Base-by-base conservation (phyloP, 331 rosid species). In the Quercus tomentella region DNA sequence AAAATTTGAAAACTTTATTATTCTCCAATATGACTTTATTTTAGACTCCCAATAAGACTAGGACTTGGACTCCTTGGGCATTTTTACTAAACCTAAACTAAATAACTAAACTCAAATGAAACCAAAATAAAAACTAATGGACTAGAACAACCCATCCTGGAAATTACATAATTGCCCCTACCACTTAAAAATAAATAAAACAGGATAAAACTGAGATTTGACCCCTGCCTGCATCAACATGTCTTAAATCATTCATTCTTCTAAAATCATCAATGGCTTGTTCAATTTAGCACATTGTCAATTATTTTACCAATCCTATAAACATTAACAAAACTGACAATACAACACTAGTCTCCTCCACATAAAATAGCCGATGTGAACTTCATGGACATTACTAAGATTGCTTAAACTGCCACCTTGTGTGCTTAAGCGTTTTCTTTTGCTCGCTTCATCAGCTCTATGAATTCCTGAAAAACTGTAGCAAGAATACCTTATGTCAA, bases 381-480 rank as follows among this genome's bases (percentile, higher is more conserved):
- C 61, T 72, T n/a, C 80, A 70, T 45, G 35, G 22, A 75, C 56
- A 37, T 4, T 10, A 54, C 30, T 67, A 41, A 68, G 15, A 45
- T 61, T 1, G 67, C 41, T 66, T n/a, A 9, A 49, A 61, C 28
- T 4, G 43, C 23, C 17, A 45, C 63, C 72, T 26, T 49, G 15
- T 76, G 45, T 70, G 80, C 71, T 69, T 75, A 41, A 68, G 31
- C 76, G 33, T 71, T 68, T 77, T 71, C 86, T 73, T 82, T 82
- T 2, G 51, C 88, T 52, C 77, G 90, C 89, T 83, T 92, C 90
- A 92, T 90, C 77, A 94, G 76, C 93, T 82, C 89, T 63, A 88
- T 73, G 83, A 92, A 94, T 80, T 89, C 94, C 58, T 85, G 76
- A 69, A 94, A 91, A 67, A 88, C 96, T 94, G 98, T 83, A 77